Conservation (phyloP, 371 early-diverging fungal species). For the Umbelopsis sp. region DNA sequence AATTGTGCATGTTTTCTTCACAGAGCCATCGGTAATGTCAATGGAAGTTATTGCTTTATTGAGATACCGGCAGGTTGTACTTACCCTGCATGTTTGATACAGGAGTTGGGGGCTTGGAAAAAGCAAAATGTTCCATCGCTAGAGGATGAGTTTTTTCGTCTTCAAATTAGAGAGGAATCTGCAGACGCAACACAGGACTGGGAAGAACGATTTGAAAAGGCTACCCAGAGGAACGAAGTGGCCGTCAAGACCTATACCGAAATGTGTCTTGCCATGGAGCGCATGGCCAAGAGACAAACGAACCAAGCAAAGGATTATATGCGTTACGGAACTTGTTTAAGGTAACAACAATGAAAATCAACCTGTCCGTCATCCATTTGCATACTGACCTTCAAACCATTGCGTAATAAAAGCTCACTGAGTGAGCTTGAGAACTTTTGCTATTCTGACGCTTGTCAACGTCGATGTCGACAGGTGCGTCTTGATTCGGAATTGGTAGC, state of each 20-base stretch:
- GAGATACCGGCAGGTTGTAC: constrained; percentile 5
- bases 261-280: constrained; percentile 68
- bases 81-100: constrained; percentile 22
- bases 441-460: constrained; percentile 59
- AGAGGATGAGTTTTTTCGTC: constrained; percentile 59
- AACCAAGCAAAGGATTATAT: constrained; percentile 63
- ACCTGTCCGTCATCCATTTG: background rate
- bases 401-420: constrained; percentile 41
- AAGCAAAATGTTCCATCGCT: constrained; percentile 50
- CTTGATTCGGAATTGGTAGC: constrained; percentile 65
- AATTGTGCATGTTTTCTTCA: constrained; percentile 64
- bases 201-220: constrained; percentile 56
- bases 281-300: constrained; percentile 67
- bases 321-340: constrained; percentile 58
- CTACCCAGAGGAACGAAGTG: constrained; percentile 54
- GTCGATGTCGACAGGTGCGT: constrained; percentile 60
- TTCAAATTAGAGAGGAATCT: constrained; percentile 43
- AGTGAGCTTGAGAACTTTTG: constrained; percentile 68
- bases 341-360: constrained; percentile 35
- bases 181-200: background rate
- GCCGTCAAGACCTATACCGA: constrained; percentile 64
- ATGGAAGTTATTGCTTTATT: background rate
- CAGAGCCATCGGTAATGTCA: constrained; percentile 62
- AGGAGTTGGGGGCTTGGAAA: constrained; percentile 58
- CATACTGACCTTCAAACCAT: constrained; percentile 12